Conservation (phyloP, 2,329 filamentous ascomycete species). For the Penicillium nordicum region DNA sequence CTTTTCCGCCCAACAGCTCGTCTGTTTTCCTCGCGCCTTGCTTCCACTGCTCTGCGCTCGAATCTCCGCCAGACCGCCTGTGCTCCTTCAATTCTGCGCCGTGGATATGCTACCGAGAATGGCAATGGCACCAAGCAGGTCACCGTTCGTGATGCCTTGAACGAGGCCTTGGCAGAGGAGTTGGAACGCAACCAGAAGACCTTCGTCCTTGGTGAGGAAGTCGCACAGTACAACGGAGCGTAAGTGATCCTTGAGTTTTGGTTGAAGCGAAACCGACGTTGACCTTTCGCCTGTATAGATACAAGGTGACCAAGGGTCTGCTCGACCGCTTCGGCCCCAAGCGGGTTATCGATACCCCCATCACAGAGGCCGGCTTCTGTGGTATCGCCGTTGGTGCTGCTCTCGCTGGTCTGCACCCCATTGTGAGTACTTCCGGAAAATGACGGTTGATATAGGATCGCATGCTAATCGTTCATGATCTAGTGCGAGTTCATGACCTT, state of each 20-base stretch:
- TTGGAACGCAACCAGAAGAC: constrained; percentile 92
- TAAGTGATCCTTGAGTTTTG: constrained; percentile 39
- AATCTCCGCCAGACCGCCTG: constrained; percentile 51
- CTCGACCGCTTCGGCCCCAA: constrained; percentile 96
- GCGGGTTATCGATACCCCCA: constrained; percentile 96
- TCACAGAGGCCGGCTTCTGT: constrained; percentile 93
- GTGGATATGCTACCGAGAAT: constrained; percentile 56
- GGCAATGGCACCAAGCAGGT: constrained; percentile 79
- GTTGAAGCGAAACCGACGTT: constrained; percentile 27
- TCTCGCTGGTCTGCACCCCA: constrained; percentile 86
- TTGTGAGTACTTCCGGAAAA: constrained; percentile 59
- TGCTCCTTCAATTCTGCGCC: constrained; percentile 47
- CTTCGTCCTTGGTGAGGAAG: constrained; percentile 94
- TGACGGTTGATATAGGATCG: neutral
- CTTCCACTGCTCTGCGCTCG: constrained; percentile 50
- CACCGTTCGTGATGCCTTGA: constrained; percentile 94
- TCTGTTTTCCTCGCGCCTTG: constrained; percentile 56
- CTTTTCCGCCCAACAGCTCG: constrained; percentile 63
- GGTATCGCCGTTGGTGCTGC: constrained; percentile 94
- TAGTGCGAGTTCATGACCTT: constrained; percentile 99
- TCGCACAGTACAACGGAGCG: constrained; percentile 99
- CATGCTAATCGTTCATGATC: constrained; percentile 8
- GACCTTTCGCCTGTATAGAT: constrained; percentile 50
- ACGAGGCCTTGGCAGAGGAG: constrained; percentile 97
- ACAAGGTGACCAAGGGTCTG: constrained; percentile 98